Evolutionary conservation across 371 early-diverging fungal species (phyloP).

Genomic region (Capillidium rhysosporum): DNA sequence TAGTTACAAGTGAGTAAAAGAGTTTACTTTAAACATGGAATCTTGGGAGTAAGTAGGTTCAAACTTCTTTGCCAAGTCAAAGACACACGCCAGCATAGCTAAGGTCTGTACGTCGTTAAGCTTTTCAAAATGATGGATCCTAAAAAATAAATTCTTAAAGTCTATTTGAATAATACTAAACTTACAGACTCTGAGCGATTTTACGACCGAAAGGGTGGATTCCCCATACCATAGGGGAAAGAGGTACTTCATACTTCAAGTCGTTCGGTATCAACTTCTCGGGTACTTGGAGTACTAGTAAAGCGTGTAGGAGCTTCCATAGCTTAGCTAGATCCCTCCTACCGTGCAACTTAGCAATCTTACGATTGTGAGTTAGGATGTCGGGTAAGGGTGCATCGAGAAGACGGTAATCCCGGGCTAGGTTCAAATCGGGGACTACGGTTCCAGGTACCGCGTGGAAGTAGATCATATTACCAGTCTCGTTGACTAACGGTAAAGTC

Average conservation of each 20-base stretch:
- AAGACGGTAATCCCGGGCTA: neutral
- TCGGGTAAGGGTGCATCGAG: neutral
- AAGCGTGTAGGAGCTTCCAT: slow-evolving; percentile 4
- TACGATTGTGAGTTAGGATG: neutral
- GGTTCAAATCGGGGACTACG: neutral
- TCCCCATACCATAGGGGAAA: slow-evolving; percentile 25
- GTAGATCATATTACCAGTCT: neutral
- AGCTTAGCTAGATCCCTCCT: slow-evolving; percentile 15
- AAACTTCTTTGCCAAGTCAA: slow-evolving; percentile 13
- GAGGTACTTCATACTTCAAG: neutral
- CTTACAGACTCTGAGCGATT: slow-evolving; percentile 37
- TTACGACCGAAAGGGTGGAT: slow-evolving; percentile 46
- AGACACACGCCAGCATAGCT: slow-evolving; percentile 59
- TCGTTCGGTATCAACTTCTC: neutral
- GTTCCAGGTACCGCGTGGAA: neutral
- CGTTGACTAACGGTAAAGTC: no score
- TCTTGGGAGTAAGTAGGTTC: slow-evolving; percentile 8
- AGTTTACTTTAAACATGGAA: neutral
- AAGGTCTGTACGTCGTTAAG: slow-evolving; percentile 68
- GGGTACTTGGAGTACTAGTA: neutral
- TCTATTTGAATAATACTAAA: slow-evolving; percentile 1
- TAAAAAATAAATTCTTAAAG: slow-evolving; percentile 12
- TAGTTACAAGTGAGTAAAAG: neutral
- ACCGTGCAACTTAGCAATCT: slow-evolving; percentile 11
- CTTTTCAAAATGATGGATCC: slow-evolving; percentile 35